phyloP scores from a whole-genome alignment of 176 grass and related monocot genomes.

The Musa itinerans region DNA sequence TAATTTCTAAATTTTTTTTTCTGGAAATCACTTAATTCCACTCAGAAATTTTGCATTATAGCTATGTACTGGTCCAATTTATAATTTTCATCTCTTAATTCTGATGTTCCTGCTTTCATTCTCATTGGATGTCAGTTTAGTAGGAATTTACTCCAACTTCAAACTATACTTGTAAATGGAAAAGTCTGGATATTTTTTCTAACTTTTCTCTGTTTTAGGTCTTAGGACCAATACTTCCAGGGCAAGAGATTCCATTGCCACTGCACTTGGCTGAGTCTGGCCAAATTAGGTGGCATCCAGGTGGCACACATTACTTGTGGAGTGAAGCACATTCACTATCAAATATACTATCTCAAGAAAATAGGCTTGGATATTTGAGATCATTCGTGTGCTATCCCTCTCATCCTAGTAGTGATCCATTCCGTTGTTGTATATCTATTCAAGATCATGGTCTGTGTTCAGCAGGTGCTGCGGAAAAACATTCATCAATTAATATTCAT shows the following conservation, averaged over 20 bases:
- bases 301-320: constrained; percentile 73
- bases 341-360: constrained; percentile 81
- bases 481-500: constrained; percentile 29
- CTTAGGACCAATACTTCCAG: constrained; percentile 73
- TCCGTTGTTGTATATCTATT: constrained; percentile 90
- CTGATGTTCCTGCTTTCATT: neutral
- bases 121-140: neutral
- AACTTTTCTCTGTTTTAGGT: constrained; percentile 29
- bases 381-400: constrained; percentile 96
- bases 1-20: neutral
- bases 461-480: constrained; percentile 33
- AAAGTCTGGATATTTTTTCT: neutral
- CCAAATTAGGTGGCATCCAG: constrained; percentile 92
- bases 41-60: neutral
- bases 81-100: neutral
- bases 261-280: constrained; percentile 93
- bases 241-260: constrained; percentile 76
- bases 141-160: neutral
- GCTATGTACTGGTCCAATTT: neutral
- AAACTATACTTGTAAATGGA: neutral
- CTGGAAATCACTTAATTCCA: neutral
- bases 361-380: constrained; percentile 78
- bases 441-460: constrained; percentile 60
- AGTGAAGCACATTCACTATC: constrained; percentile 72
- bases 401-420: constrained; percentile 83